Conservation (phyloP, 805 yeast species). For the Candida loeiensis region DNA sequence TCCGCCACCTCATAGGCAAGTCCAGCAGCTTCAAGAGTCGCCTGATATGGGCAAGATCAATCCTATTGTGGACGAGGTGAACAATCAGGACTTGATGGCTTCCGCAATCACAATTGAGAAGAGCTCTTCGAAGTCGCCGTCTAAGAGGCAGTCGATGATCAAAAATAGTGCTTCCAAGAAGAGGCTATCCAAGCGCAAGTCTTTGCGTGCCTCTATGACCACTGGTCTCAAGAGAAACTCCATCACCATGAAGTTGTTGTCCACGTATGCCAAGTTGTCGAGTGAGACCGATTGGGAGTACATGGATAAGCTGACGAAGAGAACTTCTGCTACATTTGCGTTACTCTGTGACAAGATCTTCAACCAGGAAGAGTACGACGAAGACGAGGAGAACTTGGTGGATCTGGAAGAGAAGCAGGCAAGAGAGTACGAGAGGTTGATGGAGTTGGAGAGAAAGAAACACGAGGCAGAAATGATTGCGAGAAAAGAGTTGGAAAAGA, state of each 20-base stretch:
- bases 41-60: slow-evolving; percentile 11
- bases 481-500: slow-evolving; percentile 44
- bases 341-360: slow-evolving; percentile 72
- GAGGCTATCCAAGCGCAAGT: slow-evolving; percentile 32
- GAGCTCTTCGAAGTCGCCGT: slow-evolving; percentile 11
- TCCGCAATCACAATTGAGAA: slow-evolving; percentile 19
- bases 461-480: slow-evolving; percentile 52
- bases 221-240: slow-evolving; percentile 61
- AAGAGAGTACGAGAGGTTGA: slow-evolving; percentile 44
- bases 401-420: slow-evolving; percentile 43
- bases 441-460: slow-evolving; percentile 45
- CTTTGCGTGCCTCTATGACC: slow-evolving; percentile 38
- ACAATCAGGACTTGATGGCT: slow-evolving; percentile 20
- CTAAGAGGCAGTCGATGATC: slow-evolving; percentile 29
- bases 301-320: slow-evolving; percentile 66
- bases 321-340: slow-evolving; percentile 78
- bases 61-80: slow-evolving; percentile 19
- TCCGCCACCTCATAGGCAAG: slow-evolving; percentile 8
- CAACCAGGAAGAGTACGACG: slow-evolving; percentile 56
- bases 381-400: slow-evolving; percentile 46
- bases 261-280: slow-evolving; percentile 70
- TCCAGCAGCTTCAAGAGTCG: slow-evolving; percentile 7
- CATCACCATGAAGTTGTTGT: slow-evolving; percentile 63
- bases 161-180: slow-evolving; percentile 25
- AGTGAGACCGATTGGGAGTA: slow-evolving; percentile 64